phyloP scores from a whole-genome alignment of 352 stramenopile species.

The Phytophthora palmivora region DNA sequence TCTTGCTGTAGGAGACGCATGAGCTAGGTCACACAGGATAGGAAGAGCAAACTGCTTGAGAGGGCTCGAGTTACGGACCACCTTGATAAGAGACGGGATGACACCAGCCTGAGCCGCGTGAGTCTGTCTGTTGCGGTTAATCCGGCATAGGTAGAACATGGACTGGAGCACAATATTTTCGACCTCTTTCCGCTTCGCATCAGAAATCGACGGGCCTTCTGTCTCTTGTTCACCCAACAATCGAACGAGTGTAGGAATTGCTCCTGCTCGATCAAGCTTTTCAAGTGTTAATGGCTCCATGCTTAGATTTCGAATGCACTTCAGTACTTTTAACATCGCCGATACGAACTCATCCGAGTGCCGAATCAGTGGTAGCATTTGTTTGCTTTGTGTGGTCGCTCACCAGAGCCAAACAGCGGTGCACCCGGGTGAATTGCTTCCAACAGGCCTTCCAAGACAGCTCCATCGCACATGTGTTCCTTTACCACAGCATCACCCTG shows the following conservation, averaged over 20 bases:
- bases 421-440: slow-evolving; percentile 51
- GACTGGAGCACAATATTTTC: slow-evolving; percentile 92
- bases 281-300: slow-evolving; percentile 93
- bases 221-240: slow-evolving; percentile 69
- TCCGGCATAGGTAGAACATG: slow-evolving; percentile 94
- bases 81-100: slow-evolving; percentile 91
- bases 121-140: slow-evolving; percentile 92
- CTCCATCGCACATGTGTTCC: slow-evolving; percentile 91
- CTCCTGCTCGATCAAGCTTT: slow-evolving; percentile 87
- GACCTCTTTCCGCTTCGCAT: slow-evolving; percentile 76
- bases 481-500: slow-evolving; percentile 93
- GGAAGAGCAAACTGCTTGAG: slow-evolving; percentile 94
- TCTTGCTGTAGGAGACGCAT: slow-evolving; percentile 86
- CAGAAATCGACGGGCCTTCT: slow-evolving; percentile 32
- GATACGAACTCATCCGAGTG: slow-evolving; percentile 61
- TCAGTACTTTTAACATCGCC: slow-evolving; percentile 83
- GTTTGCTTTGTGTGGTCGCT: slow-evolving; percentile 15
- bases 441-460: slow-evolving; percentile 73
- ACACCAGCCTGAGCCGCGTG: slow-evolving; percentile 90
- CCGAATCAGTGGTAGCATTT: slow-evolving; percentile 23
- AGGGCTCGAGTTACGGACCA: slow-evolving; percentile 81
- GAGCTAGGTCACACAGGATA: slow-evolving; percentile 92
- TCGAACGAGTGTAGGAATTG: slow-evolving; percentile 87
- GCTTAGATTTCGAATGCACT: slow-evolving; percentile 89
- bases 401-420: slow-evolving; percentile 18